These are phyloP conservation scores for Hyaloscypha bicolor DNA, from an alignment of 495 filamentous ascomycete species.

Conservation along the genomic window DNA sequence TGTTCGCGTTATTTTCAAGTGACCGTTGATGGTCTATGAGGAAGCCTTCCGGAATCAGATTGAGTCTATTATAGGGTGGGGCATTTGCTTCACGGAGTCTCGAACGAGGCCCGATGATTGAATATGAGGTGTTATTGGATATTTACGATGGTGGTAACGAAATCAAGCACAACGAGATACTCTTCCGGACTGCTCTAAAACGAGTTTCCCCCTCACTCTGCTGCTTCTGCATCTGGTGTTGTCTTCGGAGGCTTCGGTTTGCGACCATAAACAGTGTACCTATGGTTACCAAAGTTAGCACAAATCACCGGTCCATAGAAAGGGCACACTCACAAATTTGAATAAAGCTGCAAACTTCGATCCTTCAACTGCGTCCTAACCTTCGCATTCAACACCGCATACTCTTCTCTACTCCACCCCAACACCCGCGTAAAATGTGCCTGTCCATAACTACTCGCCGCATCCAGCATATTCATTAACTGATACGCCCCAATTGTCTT, in stretches of 20 bases:
- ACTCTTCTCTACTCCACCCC: neutral
- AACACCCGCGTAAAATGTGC: conserved; percentile 5
- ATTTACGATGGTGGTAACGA: neutral
- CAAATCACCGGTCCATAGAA: neutral
- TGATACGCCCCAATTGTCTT: conserved; percentile 44
- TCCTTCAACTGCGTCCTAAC: neutral
- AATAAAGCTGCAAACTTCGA: neutral
- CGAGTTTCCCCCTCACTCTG: neutral
- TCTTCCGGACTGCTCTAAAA: neutral
- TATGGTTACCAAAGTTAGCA: neutral
- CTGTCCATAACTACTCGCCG: conserved; percentile 4
- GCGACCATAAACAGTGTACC: neutral
- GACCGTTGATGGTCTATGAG: neutral
- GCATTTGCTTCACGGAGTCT: neutral
- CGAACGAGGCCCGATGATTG: neutral
- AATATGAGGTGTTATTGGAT: neutral
- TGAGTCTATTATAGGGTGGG: neutral
- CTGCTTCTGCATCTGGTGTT: neutral
- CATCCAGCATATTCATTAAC: conserved; percentile 5
- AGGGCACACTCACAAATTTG: neutral
- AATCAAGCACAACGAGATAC: no score
- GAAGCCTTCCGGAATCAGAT: neutral
- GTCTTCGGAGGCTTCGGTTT: neutral
- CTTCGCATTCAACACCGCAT: neutral
- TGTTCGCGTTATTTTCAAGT: conserved; percentile 16